Percentiles rank a stretch among this genome's conserved stretches.
Conservation (phyloP, 1,284 basidiomycete species). For the Sporisorium graminicola region DNA sequence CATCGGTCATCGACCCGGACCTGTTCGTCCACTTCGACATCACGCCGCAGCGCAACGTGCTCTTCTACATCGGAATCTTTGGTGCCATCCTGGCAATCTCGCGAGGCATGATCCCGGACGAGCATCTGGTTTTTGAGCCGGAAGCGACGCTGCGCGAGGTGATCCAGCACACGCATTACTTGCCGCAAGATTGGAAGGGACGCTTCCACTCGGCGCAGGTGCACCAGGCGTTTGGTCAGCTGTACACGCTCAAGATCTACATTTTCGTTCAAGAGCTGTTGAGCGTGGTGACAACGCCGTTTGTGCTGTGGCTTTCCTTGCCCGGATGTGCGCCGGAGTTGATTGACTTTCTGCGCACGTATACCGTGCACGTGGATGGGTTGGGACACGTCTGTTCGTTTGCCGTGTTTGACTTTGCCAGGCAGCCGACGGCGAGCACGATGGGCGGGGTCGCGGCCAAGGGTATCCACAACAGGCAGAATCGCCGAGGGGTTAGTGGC, state of each 20-base stretch:
- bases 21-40: constrained; percentile 94
- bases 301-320: constrained; percentile 91
- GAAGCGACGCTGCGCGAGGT: constrained; percentile 91
- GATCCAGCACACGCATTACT: constrained; percentile 92
- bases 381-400: constrained; percentile 97
- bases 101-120: constrained; percentile 94
- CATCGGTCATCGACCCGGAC: constrained; percentile 87
- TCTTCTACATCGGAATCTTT: constrained; percentile 92
- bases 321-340: constrained; percentile 81
- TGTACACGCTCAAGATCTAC: constrained; percentile 65
- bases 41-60: constrained; percentile 87
- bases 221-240: constrained; percentile 58
- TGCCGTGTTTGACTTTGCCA: constrained; percentile 95
- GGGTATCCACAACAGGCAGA: constrained; percentile 15
- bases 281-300: constrained; percentile 91
- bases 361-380: constrained; percentile 94
- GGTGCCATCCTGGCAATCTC: constrained; percentile 88
- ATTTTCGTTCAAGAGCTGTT: constrained; percentile 89
- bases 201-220: constrained; percentile 79
- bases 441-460: constrained; percentile 34
- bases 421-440: constrained; percentile 74
- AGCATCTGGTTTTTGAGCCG: constrained; percentile 90
- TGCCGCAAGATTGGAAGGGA: constrained; percentile 90
- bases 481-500: background rate
- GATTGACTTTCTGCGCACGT: constrained; percentile 72